Evolutionary conservation across 208 protist species (phyloP), one percentile per base, ranked within the genome.

Genomic region (Trypanosomatidae sp.): DNA sequence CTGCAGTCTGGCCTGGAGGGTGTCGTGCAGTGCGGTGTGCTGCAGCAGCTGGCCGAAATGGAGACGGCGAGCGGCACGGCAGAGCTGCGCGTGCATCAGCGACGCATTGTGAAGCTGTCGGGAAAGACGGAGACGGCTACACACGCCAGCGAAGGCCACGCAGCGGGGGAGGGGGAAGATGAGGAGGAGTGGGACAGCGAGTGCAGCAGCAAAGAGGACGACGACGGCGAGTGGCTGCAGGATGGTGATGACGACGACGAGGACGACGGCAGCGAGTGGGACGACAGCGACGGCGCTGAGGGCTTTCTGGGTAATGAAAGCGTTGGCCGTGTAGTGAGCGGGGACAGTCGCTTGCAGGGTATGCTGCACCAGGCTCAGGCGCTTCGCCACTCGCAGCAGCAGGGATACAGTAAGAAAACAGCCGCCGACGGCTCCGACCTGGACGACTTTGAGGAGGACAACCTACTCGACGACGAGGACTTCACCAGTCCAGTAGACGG

Each of bases 401-500:
- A 79, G 52, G 41, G 69, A 8, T 41, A 43, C 33, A 36, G 22
- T 15, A 46, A 30, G 33, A 47, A 59, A 28, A 22, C 39, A 0
- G 69, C 28, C 39, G 67, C 4, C 30, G 70, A 74, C 52, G 79
- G 69, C 55, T 65, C 59, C 43, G 75, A 77, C 50, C 58, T 85
- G 28, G 74, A 82, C 33, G 81, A 92, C 59, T 77, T 85, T 15
- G 82, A 84, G 28, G 83, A 91, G 36, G 88, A 92, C 19, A 89
- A 96, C 76, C 62, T 94, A 33, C 77, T 94, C 9, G 87, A 91
- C 43, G 88, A 94, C 28, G 82, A 83, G 13, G 86, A 91, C 73
- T 93, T 95, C 81, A 78, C 86, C 41, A 90, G 81, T 46, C 85
- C 91, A 9, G 59, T 95, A 44, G 91, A 95, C 70, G 66, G 25